Evolutionary conservation across 352 stramenopile genomes (phyloP).

Genomic region (Phytophthora rubi): DNA sequence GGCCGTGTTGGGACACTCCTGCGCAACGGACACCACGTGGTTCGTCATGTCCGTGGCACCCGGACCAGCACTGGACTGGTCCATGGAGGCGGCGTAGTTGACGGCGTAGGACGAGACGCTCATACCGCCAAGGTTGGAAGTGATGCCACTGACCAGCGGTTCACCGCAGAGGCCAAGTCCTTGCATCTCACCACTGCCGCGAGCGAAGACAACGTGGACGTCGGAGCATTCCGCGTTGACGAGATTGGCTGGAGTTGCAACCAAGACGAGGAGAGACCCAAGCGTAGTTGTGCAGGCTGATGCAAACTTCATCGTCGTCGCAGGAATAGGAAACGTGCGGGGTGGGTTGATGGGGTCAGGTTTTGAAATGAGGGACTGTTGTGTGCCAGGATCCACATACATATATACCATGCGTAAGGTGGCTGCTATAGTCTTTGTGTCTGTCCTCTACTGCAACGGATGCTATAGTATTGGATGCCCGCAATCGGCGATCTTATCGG

Average conservation of each 20-base stretch:
- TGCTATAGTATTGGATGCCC: conserved; percentile 4
- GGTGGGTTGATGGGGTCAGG: conserved; percentile 7
- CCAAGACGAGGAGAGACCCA: conserved; percentile 13
- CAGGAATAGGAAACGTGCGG: background rate
- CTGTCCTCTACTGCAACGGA: background rate
- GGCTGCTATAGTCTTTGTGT: background rate
- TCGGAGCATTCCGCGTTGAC: conserved; percentile 30
- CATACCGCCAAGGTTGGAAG: conserved; percentile 35
- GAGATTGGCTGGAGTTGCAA: background rate
- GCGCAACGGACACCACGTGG: conserved; percentile 32
- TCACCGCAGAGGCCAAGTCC: conserved; percentile 41
- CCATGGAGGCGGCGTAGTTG: conserved; percentile 31
- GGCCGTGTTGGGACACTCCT: conserved; percentile 37
- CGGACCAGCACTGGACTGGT: conserved; percentile 23
- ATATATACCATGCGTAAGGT: background rate
- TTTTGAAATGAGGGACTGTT: conserved; percentile 14
- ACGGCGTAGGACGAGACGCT: conserved; percentile 46
- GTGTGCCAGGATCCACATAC: background rate
- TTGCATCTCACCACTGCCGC: conserved; percentile 30
- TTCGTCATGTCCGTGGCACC: conserved; percentile 37
- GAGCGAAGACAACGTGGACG: conserved; percentile 32
- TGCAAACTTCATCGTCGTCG: conserved; percentile 25
- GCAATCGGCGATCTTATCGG: conserved; percentile 29
- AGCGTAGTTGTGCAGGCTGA: conserved; percentile 9
- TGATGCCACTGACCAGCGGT: conserved; percentile 41